Conservation (phyloP, 1,284 basidiomycete species). For the Papiliotrema flavescens region DNA sequence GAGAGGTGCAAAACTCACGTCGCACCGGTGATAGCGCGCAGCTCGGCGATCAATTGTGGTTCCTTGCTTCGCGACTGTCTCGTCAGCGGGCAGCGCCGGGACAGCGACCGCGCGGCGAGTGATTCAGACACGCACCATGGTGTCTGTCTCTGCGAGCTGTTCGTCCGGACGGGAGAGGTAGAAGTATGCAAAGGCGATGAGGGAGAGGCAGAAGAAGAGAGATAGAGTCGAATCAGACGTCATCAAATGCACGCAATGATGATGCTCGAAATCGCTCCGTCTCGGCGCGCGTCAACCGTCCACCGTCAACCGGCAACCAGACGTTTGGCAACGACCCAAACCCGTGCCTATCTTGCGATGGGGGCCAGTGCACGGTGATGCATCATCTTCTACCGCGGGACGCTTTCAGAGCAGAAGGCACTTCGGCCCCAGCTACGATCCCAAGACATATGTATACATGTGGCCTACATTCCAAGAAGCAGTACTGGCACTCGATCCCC, state of each 20-base stretch:
- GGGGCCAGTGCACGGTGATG: no score
- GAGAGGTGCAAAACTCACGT: conserved; percentile 27
- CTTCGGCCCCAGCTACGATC: no score
- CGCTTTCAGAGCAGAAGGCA: no score
- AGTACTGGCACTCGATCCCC: not conserved
- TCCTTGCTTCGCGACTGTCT: conserved; percentile 8
- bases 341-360: no score
- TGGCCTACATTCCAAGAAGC: not conserved
- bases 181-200: not conserved
- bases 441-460: not conserved
- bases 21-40: conserved; percentile 40
- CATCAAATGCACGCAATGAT: not conserved
- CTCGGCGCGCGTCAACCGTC: not conserved
- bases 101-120: no score
- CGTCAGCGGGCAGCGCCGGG: no score
- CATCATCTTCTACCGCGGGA: no score
- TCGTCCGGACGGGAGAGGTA: no score
- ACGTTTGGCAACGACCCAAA: no score
- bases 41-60: conserved; percentile 22
- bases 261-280: not conserved
- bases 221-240: not conserved
- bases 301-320: no score
- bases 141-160: no score
- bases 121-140: no score
- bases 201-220: not conserved